phyloP scores from a whole-genome alignment of 2,329 filamentous ascomycete species.

The Zalaria obscura region DNA sequence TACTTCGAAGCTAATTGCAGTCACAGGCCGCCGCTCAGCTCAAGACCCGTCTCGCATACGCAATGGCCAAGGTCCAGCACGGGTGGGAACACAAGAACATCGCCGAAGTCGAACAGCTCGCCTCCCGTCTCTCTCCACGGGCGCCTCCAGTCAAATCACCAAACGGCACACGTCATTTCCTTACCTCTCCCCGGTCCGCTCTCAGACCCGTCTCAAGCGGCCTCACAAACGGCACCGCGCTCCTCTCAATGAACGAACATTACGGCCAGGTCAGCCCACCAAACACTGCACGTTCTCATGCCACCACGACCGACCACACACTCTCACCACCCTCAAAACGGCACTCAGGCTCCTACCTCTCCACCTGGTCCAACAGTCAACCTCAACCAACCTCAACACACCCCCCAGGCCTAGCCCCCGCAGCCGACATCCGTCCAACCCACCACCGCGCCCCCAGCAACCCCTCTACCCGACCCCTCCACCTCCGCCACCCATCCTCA shows the following conservation, averaged over 20 bases:
- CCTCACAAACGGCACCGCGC: slow-evolving; percentile 12
- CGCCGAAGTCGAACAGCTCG: slow-evolving; percentile 63
- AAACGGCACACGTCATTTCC: not conserved
- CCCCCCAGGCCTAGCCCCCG: slow-evolving; percentile 8
- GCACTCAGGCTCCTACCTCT: slow-evolving; percentile 13
- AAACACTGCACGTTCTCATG: not conserved
- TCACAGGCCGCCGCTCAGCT: slow-evolving; percentile 61
- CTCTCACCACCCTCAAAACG: slow-evolving; percentile 17
- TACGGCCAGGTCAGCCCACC: slow-evolving; percentile 7
- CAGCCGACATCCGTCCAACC: slow-evolving; percentile 15
- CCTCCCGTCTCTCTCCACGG: slow-evolving; percentile 30
- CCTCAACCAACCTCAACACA: not conserved
- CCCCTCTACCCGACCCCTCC: slow-evolving; percentile 2
- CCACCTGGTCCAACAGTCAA: slow-evolving; percentile 1
- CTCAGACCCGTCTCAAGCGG: slow-evolving; percentile 13
- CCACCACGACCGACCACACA: not conserved
- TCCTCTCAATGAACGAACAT: slow-evolving; percentile 14
- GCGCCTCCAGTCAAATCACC: slow-evolving; percentile 4
- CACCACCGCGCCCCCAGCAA: slow-evolving; percentile 6
- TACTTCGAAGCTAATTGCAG: not conserved
- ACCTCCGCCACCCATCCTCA: slow-evolving; percentile 3
- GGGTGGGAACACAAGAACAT: slow-evolving; percentile 72
- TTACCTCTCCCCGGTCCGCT: slow-evolving; percentile 3
- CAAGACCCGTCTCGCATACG: slow-evolving; percentile 74
- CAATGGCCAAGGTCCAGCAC: slow-evolving; percentile 84